phyloP scores from a whole-genome alignment of 1,284 basidiomycete genomes.

The Ceratobasidium sp. region DNA sequence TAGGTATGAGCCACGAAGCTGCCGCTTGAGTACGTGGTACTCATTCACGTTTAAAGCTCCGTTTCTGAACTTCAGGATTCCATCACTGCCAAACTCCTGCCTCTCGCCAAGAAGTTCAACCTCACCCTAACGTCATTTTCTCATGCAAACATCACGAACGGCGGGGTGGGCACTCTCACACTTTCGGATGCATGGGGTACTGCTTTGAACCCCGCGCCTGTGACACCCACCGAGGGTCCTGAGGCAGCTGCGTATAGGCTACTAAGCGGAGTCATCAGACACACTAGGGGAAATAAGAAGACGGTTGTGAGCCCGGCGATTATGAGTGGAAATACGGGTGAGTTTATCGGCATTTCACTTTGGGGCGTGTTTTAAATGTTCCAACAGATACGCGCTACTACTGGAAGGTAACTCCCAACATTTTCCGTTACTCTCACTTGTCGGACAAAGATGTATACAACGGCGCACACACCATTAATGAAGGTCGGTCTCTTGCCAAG shows the following conservation, averaged over 20 bases:
- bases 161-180: conserved; percentile 47
- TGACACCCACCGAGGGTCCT: conserved; percentile 54
- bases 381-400: conserved; percentile 58
- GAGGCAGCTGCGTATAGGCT: conserved; percentile 56
- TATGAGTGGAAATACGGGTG: conserved; percentile 55
- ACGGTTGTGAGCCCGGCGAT: conserved; percentile 59
- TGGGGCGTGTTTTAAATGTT: background rate
- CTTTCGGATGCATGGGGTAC: conserved; percentile 54
- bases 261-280: conserved; percentile 59
- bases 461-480: conserved; percentile 70
- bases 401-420: conserved; percentile 58
- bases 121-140: conserved; percentile 63
- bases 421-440: conserved; percentile 59
- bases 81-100: conserved; percentile 54
- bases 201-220: conserved; percentile 62
- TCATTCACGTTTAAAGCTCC: conserved; percentile 48
- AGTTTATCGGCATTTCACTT: conserved; percentile 29
- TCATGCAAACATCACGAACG: conserved; percentile 40
- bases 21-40: background rate
- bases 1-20: conserved; percentile 50
- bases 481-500: conserved; percentile 50
- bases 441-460: conserved; percentile 41
- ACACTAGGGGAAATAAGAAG: conserved; percentile 43
- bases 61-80: conserved; percentile 54
- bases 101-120: conserved; percentile 57